Evolutionary conservation across 192 early-diverging fungal genomes (phyloP), one percentile per base, ranked within the genome.

Genomic region (Coemansia sp.): DNA sequence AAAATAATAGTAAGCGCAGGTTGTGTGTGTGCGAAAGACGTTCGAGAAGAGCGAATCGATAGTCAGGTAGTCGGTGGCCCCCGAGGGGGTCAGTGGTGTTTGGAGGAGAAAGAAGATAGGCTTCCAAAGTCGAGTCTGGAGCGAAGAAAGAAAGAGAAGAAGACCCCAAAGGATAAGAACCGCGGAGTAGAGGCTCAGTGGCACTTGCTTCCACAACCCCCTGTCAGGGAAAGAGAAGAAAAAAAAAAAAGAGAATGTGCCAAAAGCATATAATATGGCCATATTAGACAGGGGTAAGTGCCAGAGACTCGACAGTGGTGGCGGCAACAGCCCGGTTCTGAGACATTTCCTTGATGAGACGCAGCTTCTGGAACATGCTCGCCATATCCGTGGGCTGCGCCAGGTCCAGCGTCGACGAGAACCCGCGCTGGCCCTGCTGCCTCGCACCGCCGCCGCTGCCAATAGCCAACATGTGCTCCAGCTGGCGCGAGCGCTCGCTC

Each of bases 321-420:
- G 24, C 24, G 24, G 24, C 24, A 27, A 1, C 62, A 13, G 76
- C 56, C 17, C 76, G 61, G 63, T 61, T 68, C 67, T 68, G 67
- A 19, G 75, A 57, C 59, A 80, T 40, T 27, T 75, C 69, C 66
- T 67, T 75, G 24, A 74, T 71, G 35, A 75, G 59, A 16, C 69
- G 78, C 63, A 80, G 78, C 59, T 80, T 80, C 66, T 80, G 78
- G 63, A 75, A 66, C 72, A 80, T 75, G 40, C 40, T 62, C 13
- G 65, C 21, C 72, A 80, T 57, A 41, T 75, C 73, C 3, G 65
- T 50, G 16, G 53, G 34, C 53, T 71, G 69, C 33, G 67, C 33
- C 51, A 80, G 56, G 67, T 75, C 69, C 0, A 75, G 66, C 0
- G 31, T 34, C 0, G 69, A 39, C 14, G 78, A 75, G 42, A 69